These are phyloP conservation scores for Stephanodiscus triporus DNA, from an alignment of 108 stramenopile genomes.

Conservation along the genomic window DNA sequence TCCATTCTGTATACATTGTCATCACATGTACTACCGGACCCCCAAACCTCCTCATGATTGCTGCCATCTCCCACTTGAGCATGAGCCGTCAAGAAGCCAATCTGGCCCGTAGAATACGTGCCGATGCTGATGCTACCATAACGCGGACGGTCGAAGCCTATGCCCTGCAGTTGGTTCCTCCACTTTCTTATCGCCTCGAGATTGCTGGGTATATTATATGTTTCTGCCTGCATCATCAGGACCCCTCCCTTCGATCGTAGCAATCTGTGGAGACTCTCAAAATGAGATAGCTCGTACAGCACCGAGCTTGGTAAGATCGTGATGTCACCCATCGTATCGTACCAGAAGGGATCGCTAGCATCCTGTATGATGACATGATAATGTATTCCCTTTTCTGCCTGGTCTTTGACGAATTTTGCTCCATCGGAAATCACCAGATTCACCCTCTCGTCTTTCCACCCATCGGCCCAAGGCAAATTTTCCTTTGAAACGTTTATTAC, in stretches of 20 bases:
- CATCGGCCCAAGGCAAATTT: slow-evolving; percentile 72
- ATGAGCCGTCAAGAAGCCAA: slow-evolving; percentile 77
- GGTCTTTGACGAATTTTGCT: slow-evolving; percentile 61
- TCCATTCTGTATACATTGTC: slow-evolving; percentile 9
- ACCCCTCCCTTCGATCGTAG: slow-evolving; percentile 60
- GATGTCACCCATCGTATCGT: slow-evolving; percentile 54
- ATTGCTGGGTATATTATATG: slow-evolving; percentile 78
- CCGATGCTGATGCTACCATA: slow-evolving; percentile 73
- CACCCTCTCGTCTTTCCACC: slow-evolving; percentile 76
- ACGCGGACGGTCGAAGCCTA: slow-evolving; percentile 62
- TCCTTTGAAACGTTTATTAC: slow-evolving; percentile 68
- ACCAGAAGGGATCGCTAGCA: slow-evolving; percentile 73
- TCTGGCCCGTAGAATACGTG: slow-evolving; percentile 83
- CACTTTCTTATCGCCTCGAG: slow-evolving; percentile 64
- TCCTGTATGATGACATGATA: slow-evolving; percentile 89
- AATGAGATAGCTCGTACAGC: slow-evolving; percentile 66
- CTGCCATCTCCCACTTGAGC: neutral
- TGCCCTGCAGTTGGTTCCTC: slow-evolving; percentile 52
- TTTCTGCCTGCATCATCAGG: slow-evolving; percentile 74
- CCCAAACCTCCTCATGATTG: slow-evolving; percentile 36
- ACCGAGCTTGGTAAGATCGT: slow-evolving; percentile 64
- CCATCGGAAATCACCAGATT: slow-evolving; percentile 72
- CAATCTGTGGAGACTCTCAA: slow-evolving; percentile 55
- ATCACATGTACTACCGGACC: slow-evolving; percentile 18
- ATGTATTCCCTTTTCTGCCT: slow-evolving; percentile 26